Percentiles rank a stretch among this genome's conserved stretches.
Evolutionary conservation across 2,329 filamentous ascomycete genomes (phyloP).

Genomic region (Aulographum hederae): DNA sequence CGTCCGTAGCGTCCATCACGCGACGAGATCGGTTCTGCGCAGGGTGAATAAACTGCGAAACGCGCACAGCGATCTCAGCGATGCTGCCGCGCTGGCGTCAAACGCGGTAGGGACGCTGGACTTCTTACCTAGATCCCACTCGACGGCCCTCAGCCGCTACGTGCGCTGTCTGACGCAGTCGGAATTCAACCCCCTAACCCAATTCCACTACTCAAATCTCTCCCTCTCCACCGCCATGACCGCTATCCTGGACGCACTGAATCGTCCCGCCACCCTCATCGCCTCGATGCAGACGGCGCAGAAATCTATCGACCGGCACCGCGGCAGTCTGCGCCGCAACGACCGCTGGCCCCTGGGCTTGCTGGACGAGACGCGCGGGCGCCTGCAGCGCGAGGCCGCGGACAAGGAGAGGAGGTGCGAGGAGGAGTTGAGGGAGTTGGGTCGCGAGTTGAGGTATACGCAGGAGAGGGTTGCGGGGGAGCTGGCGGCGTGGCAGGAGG

Average conservation of each 20-base stretch:
- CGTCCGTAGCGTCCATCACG: conserved; percentile 66
- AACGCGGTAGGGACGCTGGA: conserved; percentile 30
- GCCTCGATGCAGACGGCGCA: conserved; percentile 55
- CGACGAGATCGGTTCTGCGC: conserved; percentile 66
- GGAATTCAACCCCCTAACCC: conserved; percentile 54
- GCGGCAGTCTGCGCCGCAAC: conserved; percentile 53
- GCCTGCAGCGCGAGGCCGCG: conserved; percentile 68
- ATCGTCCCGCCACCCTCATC: conserved; percentile 63
- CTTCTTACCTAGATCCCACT: conserved; percentile 51
- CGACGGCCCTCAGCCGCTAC: conserved; percentile 55
- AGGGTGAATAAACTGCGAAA: conserved; percentile 58
- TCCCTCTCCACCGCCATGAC: conserved; percentile 71
- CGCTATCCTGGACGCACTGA: conserved; percentile 62
- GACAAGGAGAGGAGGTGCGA: conserved; percentile 56
- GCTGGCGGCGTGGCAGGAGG: conserved; percentile 83
- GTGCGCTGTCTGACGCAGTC: conserved; percentile 44
- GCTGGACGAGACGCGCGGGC: conserved; percentile 72
- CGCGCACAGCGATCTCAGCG: conserved; percentile 45
- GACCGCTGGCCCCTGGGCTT: conserved; percentile 67
- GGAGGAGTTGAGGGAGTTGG: conserved; percentile 53
- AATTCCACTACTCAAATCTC: conserved; percentile 58
- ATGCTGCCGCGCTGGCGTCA: conserved; percentile 39
- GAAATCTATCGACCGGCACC: conserved; percentile 60
- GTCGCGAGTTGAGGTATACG: conserved; percentile 71
- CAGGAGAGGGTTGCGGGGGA: conserved; percentile 87